Evolutionary conservation across 129 eudicot genomes (phyloP).

Genomic region (Dittrichia graveolens): DNA sequence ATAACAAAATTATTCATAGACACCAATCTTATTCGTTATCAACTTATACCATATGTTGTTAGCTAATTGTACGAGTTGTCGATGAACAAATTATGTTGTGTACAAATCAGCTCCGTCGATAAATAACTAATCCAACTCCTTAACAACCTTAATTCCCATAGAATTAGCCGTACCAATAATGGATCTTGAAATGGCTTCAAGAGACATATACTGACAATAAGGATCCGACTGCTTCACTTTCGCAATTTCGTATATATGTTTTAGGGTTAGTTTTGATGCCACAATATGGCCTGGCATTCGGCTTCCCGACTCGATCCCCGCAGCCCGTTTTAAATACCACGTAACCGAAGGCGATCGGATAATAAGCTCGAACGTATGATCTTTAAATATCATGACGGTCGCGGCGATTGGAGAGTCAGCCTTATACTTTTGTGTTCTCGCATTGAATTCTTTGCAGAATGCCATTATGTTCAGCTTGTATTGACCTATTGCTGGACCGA

Average conservation of each 20-base stretch:
- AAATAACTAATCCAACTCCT: background rate
- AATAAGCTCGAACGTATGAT: constrained; percentile 10
- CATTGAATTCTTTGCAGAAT: constrained; percentile 19
- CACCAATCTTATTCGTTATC: no score
- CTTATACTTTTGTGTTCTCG: constrained; percentile 6
- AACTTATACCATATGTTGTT: no score
- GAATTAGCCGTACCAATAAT: constrained; percentile 16
- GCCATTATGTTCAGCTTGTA: constrained; percentile 20
- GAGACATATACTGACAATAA: constrained; percentile 15
- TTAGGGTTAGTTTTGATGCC: background rate
- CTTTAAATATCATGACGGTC: background rate
- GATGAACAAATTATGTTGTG: no score
- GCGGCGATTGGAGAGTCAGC: constrained; percentile 12
- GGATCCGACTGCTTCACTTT: constrained; percentile 22
- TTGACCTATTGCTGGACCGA: constrained; percentile 14
- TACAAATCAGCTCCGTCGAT: no score
- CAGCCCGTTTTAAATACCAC: constrained; percentile 12
- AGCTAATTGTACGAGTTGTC: no score
- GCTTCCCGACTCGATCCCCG: constrained; percentile 11
- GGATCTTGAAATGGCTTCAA: constrained; percentile 10
- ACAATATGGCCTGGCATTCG: background rate
- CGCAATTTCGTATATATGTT: constrained; percentile 11
- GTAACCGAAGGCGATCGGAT: constrained; percentile 3
- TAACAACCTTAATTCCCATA: constrained; percentile 17
- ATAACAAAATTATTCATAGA: no score